Percentiles rank a stretch among this genome's conserved stretches.
Conservation (phyloP, 768 basidiomycete genomes). For the Amanita polypyramis region DNA sequence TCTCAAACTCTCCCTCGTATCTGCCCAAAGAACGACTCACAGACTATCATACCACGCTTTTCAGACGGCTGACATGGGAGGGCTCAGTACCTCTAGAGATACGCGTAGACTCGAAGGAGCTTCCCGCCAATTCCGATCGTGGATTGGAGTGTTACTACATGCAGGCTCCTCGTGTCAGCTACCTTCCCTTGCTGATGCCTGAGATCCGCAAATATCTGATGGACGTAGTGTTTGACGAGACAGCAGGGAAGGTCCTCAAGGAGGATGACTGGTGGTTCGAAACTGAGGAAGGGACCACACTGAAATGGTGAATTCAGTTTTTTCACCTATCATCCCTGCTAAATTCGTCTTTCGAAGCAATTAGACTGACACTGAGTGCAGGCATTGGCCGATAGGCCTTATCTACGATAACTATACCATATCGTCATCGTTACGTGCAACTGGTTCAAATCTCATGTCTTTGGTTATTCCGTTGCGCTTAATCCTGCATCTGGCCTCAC, state of each 20-base stretch:
- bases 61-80: slow-evolving; percentile 85
- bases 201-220: slow-evolving; percentile 83
- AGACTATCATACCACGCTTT: slow-evolving; percentile 63
- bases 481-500: slow-evolving; percentile 77
- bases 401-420: slow-evolving; percentile 82
- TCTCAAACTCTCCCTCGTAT: slow-evolving; percentile 18
- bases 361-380: slow-evolving; percentile 20
- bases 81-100: slow-evolving; percentile 85
- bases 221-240: slow-evolving; percentile 89
- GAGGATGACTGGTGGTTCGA: slow-evolving; percentile 99
- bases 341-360: slow-evolving; percentile 3
- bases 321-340: background rate
- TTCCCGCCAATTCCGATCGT: slow-evolving; percentile 84
- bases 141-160: slow-evolving; percentile 85
- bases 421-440: slow-evolving; percentile 43
- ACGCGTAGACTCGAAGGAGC: slow-evolving; percentile 79
- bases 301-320: slow-evolving; percentile 67
- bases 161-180: slow-evolving; percentile 86
- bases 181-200: slow-evolving; percentile 84
- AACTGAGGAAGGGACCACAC: slow-evolving; percentile 65
- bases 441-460: slow-evolving; percentile 29
- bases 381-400: slow-evolving; percentile 98
- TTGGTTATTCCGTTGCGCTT: slow-evolving; percentile 58
- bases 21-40: slow-evolving; percentile 27
- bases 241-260: slow-evolving; percentile 60